Base-by-base conservation (phyloP, 768 basidiomycete species). In the Suillus subalutaceus region DNA sequence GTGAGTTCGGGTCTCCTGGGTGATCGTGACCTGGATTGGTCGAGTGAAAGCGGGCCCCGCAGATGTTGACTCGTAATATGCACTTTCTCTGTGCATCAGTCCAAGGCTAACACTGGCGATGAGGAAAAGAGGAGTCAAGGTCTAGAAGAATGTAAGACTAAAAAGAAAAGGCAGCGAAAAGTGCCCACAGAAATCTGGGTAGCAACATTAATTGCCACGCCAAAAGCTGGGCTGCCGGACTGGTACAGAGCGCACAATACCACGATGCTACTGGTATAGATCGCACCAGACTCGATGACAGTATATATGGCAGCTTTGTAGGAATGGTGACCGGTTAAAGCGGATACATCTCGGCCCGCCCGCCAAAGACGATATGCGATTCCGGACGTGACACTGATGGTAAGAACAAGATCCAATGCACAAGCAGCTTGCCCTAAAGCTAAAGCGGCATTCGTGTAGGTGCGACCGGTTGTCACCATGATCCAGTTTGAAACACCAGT, bases 201-300 rank as follows among this genome's bases (percentile, higher is more conserved):
- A 15, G 26, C 63, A 50, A 64, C 62, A 43, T 67, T 57, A 6
- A 70, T 53, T 8, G 62, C 50, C n/a, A 12, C 5, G n/a, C 9
- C 2, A 6, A 48, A 48, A 52, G 50, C 50, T 3, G 41, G 26
- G 58, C 40, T 68, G 1, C 63, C 41, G n/a, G 41, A 35, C 7
- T 58, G 37, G 20, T 68, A 57, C 37, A 72, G 30, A 15, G 41
- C 43, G 57, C 68, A 59, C n/a, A 68, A 10, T 7, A 71, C 57
- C 16, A 71, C 30, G 3, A 71, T 72, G 37, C 65, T 60, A 10
- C 44, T 64, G 16, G 70, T 66, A 40, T 67, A 69, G 12, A 72
- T 30, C 3, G 62, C 71, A 23, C 71, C 71, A 16, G 66, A 72
- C 62, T 69, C 71, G 41, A 72, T 62, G 44, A 69, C 40, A 18